Percentiles rank a stretch among this genome's conserved stretches.
These are phyloP conservation scores for Cantharellus cinnabarinus DNA, from an alignment of 768 basidiomycete genomes.

Conservation along the genomic window DNA sequence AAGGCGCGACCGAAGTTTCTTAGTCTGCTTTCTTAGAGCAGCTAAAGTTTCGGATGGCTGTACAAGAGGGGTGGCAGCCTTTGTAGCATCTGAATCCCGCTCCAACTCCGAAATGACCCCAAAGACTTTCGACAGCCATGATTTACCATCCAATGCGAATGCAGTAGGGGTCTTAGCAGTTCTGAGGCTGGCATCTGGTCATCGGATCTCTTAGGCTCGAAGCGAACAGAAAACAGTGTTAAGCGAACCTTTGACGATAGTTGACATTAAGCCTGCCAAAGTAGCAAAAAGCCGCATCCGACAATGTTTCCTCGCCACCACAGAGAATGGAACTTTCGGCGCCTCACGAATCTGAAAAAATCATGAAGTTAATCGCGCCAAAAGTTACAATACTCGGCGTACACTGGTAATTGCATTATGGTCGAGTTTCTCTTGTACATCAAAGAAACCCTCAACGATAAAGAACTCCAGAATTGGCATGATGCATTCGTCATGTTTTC, in stretches of 20 bases:
- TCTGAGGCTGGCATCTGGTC: too few relatives aligned
- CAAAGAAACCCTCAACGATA: conserved; percentile 60
- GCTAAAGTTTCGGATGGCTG: conserved; percentile 25
- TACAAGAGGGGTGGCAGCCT: conserved; percentile 30
- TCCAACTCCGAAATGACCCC: conserved; percentile 24
- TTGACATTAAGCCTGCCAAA: conserved; percentile 38
- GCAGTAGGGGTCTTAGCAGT: conserved; percentile 28
- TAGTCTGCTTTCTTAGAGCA: conserved; percentile 24
- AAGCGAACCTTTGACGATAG: too few relatives aligned
- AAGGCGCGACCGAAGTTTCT: conserved; percentile 13
- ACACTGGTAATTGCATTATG: too few relatives aligned
- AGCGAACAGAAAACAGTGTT: too few relatives aligned
- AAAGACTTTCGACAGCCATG: conserved; percentile 59
- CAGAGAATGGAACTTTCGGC: conserved; percentile 53
- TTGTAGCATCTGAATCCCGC: conserved; percentile 26
- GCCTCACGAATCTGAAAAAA: conserved; percentile 33
- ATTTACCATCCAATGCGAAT: conserved; percentile 47
- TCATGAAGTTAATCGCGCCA: conserved; percentile 1
- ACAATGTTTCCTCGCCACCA: conserved; percentile 43
- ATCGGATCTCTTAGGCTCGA: too few relatives aligned
- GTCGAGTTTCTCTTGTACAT: conserved; percentile 38
- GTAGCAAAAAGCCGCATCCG: conserved; percentile 49
- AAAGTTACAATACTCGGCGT: too few relatives aligned
- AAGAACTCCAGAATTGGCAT: conserved; percentile 62
- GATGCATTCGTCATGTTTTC: conserved; percentile 65